Evolutionary conservation across 768 basidiomycete species (phyloP), one percentile per base, ranked within the genome.

Genomic region (Suillus clintonianus): DNA sequence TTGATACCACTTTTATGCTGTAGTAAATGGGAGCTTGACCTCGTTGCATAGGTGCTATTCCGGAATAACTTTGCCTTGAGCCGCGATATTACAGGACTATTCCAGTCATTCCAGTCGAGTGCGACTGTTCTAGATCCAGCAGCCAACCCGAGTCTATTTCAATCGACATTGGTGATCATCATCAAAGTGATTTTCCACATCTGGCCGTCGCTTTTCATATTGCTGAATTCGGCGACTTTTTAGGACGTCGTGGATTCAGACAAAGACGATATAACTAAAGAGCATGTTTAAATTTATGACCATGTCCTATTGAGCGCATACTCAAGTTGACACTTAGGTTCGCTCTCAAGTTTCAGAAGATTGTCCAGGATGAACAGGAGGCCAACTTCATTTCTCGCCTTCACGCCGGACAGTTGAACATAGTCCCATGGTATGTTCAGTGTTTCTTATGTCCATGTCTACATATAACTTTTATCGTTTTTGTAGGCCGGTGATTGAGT

Each of bases 231-330:
- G n/a, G 11, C 9, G 6, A 45, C 27, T 32, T 37, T 5, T 34
- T 62, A 89, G 87, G 88, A 89, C 57, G 87, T 89, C 15, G 81
- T 87, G 2, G 87, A 89, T 60, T 81, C 84, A 0, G 87, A 89
- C 71, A 85, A 81, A 69, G 72, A 66, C 2, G 87, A 89, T 59
- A 87, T 89, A 27, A 80, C 80, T 5, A 76, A 78, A 72, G 87
- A 89, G 87, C 88, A 62, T 60, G 84, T 42, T 27, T 4, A 27
- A 27, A 27, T 27, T 4, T 41, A 37, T 24, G 19, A 19, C 58
- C 39, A 30, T 48, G 11, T 10, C 22, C 30, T 56, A 5, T 30
- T 22, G 9, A 43, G 10, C 4, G 9, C 8, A 0, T 30, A 36
- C 43, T 47, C 61, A 39, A 62, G 27, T 15, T n/a, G 27, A 51